phyloP scores from a whole-genome alignment of 108 stramenopile species.

The Cylindrotheca closterium region DNA sequence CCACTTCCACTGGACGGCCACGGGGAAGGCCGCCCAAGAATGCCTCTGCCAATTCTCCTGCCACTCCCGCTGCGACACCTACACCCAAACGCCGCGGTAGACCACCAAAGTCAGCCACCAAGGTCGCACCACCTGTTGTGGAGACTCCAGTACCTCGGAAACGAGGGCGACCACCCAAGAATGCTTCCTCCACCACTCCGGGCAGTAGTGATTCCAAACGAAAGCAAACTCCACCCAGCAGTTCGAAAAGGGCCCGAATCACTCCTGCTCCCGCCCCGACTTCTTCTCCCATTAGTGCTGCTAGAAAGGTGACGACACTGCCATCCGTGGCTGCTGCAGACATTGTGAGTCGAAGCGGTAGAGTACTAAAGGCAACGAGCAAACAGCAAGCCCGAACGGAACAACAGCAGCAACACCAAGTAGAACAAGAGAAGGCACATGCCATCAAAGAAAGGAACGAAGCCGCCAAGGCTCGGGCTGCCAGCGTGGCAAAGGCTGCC shows the following conservation, averaged over 20 bases:
- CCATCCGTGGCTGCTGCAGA: conserved; percentile 1
- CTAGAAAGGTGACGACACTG: background rate
- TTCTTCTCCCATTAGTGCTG: conserved; percentile 6
- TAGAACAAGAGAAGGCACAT: conserved; percentile 5
- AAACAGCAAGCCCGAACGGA: conserved; percentile 43
- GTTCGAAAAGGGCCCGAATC: no score
- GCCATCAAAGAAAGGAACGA: background rate
- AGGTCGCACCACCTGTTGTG: background rate
- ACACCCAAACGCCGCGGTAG: conserved; percentile 25
- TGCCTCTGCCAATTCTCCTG: conserved; percentile 18
- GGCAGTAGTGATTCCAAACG: conserved; percentile 1
- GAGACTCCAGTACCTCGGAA: conserved; percentile 8
- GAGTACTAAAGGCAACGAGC: conserved; percentile 69
- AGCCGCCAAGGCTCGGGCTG: background rate
- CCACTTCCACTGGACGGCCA: conserved; percentile 15
- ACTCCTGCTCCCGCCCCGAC: no score
- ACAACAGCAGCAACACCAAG: conserved; percentile 6
- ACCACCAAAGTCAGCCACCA: conserved; percentile 14
- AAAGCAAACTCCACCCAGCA: no score
- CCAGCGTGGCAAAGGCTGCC: background rate
- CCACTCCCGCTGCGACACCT: background rate
- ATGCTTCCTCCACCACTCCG: conserved; percentile 1
- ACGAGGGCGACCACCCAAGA: conserved; percentile 31
- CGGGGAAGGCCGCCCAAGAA: conserved; percentile 35
- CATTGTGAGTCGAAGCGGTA: conserved; percentile 69